Conservation (phyloP, 768 basidiomycete genomes). For the Fomitopsis pulvina region DNA sequence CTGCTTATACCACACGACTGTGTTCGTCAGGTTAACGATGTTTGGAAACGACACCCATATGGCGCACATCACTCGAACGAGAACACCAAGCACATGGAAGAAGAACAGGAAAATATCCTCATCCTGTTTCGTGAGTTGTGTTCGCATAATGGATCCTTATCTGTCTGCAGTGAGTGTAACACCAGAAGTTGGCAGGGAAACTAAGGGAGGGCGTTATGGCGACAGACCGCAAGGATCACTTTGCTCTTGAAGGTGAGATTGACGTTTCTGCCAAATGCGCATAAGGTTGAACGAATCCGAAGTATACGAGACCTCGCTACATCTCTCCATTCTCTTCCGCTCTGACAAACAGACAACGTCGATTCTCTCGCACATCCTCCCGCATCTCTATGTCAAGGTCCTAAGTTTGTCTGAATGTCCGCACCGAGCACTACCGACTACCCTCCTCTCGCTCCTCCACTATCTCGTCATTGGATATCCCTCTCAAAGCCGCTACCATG, state of each 20-base stretch:
- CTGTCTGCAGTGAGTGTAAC: not conserved
- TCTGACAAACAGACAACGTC: constrained; percentile 55
- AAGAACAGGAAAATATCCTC: constrained; percentile 60
- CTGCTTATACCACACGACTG: not conserved
- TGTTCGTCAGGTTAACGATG: constrained; percentile 39
- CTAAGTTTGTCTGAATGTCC: not conserved
- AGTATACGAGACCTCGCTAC: constrained; percentile 75
- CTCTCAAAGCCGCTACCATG: constrained; percentile 52
- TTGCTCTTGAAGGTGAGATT: constrained; percentile 59
- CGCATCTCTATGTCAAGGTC: constrained; percentile 34
- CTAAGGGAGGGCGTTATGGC: constrained; percentile 68
- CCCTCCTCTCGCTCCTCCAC: constrained; percentile 51
- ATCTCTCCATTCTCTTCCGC: constrained; percentile 56
- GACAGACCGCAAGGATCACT: constrained; percentile 49
- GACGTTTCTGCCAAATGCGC: not conserved
- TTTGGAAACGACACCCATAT: constrained; percentile 35
- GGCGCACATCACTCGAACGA: constrained; percentile 3
- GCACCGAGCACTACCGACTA: constrained; percentile 19
- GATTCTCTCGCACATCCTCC: constrained; percentile 54
- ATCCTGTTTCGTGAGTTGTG: constrained; percentile 61
- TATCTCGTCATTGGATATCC: constrained; percentile 54
- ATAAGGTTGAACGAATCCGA: constrained; percentile 1
- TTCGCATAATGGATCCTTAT: not conserved
- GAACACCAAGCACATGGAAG: constrained; percentile 27
- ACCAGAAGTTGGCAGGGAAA: constrained; percentile 47